Percentiles rank a stretch among this genome's conserved stretches.
Conservation (phyloP, 2,329 filamentous ascomycete genomes). For the Pseudogymnoascus pannorum region DNA sequence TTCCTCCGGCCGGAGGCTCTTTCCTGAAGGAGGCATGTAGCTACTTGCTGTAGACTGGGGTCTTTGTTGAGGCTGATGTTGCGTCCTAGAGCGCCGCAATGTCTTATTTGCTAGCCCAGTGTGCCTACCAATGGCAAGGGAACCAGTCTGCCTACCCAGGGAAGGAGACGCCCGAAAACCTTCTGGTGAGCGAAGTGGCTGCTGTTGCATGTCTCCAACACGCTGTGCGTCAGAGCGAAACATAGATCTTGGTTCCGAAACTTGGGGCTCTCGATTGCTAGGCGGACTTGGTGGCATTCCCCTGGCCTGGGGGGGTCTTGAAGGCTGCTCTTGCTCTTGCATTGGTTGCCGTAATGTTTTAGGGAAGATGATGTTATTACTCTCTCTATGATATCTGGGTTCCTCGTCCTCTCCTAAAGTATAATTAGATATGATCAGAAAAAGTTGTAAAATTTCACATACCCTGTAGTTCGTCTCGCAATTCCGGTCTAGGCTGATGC, state of each 20-base stretch:
- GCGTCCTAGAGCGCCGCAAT: neutral
- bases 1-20: neutral
- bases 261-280: neutral
- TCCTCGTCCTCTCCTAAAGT: neutral
- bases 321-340: neutral
- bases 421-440: neutral
- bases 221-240: neutral
- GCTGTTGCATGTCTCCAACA: neutral
- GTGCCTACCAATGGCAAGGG: neutral
- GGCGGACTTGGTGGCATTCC: neutral
- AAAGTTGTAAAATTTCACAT: neutral
- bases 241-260: neutral
- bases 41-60: neutral
- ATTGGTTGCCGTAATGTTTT: neutral
- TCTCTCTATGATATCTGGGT: neutral
- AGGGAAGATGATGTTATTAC: neutral
- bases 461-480: neutral
- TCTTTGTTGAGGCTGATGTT: neutral
- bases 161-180: neutral
- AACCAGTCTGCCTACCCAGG: neutral
- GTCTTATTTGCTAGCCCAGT: constrained; percentile 1
- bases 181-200: neutral
- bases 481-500: neutral
- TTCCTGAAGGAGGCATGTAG: neutral
- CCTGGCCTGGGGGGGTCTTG: neutral